These are phyloP conservation scores for Panicum miliaceum DNA, from an alignment of 176 grass and related monocot genomes.

Conservation along the genomic window DNA sequence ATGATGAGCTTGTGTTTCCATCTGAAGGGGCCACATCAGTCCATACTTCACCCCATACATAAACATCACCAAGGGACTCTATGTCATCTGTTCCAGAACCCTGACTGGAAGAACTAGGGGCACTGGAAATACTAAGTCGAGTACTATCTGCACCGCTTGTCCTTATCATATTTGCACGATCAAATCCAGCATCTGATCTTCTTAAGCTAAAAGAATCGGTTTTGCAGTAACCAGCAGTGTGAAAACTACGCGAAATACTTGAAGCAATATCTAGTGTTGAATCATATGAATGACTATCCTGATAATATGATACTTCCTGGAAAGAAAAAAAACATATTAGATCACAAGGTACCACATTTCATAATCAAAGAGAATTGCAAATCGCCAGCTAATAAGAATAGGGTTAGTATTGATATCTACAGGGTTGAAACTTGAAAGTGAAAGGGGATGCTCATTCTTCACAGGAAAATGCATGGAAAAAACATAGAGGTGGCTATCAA, in stretches of 20 bases:
- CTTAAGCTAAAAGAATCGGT: constrained; percentile 54
- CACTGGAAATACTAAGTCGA: constrained; percentile 88
- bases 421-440: not conserved
- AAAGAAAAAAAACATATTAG: constrained; percentile 23
- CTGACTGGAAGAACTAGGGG: constrained; percentile 77
- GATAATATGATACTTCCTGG: constrained; percentile 68
- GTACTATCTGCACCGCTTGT: constrained; percentile 65
- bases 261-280: constrained; percentile 60
- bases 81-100: constrained; percentile 84
- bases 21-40: constrained; percentile 61
- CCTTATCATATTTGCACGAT: constrained; percentile 90
- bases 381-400: not conserved
- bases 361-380: not conserved
- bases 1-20: constrained; percentile 44
- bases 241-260: constrained; percentile 55
- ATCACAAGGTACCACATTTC: constrained; percentile 18
- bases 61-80: constrained; percentile 94
- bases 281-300: constrained; percentile 51
- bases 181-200: constrained; percentile 77
- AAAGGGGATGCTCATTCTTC: constrained; percentile 8
- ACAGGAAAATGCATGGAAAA: constrained; percentile 2
- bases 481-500: not conserved
- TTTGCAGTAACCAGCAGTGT: constrained; percentile 40
- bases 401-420: not conserved
- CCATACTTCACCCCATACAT: constrained; percentile 98